Conservation (phyloP, 1,284 basidiomycete genomes). For the Apiotrichum siamense region DNA sequence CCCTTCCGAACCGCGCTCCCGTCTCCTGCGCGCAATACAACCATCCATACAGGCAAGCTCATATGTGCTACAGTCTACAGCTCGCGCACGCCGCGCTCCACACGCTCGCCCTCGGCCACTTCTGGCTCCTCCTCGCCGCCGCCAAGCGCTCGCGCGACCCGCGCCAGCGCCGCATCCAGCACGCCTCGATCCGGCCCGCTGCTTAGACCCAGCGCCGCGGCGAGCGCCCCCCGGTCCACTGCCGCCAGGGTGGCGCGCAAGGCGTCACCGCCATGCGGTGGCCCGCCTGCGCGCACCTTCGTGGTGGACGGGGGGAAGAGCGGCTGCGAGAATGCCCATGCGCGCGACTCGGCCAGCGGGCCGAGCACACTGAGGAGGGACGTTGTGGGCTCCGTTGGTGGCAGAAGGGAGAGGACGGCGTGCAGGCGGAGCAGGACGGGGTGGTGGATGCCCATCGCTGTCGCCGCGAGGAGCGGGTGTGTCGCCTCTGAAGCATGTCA, state of each 20-base stretch:
- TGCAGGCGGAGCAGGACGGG: slow-evolving; percentile 8
- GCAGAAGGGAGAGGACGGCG: not conserved
- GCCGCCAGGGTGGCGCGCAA: not conserved
- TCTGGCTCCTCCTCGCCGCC: slow-evolving; percentile 2
- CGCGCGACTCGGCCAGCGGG: slow-evolving; percentile 5
- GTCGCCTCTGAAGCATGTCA: slow-evolving; percentile 1
- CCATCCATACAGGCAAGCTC: not conserved
- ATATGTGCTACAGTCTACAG: slow-evolving; percentile 1
- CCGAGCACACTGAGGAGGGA: not conserved
- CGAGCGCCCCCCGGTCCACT: not conserved
- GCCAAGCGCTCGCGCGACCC: slow-evolving; percentile 7
- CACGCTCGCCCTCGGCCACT: slow-evolving; percentile 9
- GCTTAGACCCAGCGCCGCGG: not conserved
- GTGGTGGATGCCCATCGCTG: slow-evolving; percentile 7
- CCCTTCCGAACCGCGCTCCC: too few species aligned
- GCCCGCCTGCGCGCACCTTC: not conserved
- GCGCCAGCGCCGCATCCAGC: slow-evolving; percentile 2
- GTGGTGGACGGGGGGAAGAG: not conserved
- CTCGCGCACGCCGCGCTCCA: slow-evolving; percentile 18
- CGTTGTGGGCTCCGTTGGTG: not conserved
- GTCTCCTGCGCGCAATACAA: too few species aligned
- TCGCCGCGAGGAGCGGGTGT: slow-evolving; percentile 6
- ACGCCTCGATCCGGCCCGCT: not conserved
- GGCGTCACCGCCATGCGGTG: not conserved
- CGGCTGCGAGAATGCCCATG: slow-evolving; percentile 9